phyloP scores from a whole-genome alignment of 108 stramenopile species.

The Epithemia pelagica region DNA sequence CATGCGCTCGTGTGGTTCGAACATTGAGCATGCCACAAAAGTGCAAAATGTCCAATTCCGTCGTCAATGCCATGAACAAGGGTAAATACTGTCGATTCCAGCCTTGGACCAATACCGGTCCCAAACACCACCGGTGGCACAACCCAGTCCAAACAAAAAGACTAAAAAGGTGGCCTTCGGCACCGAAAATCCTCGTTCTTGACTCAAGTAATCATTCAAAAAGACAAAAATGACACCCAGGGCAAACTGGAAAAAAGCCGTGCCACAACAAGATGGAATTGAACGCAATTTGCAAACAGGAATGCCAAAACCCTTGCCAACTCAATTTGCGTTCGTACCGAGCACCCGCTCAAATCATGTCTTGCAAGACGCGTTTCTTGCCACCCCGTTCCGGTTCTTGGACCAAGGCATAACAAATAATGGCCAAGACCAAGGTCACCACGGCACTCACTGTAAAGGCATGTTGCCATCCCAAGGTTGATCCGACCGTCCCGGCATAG shows the following conservation, averaged over 20 bases:
- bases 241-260: conserved; percentile 53
- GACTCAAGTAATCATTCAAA: conserved; percentile 57
- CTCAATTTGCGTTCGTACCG: conserved; percentile 62
- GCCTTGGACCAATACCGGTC: conserved; percentile 32
- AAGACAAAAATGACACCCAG: conserved; percentile 67
- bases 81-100: conserved; percentile 39
- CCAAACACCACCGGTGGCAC: conserved; percentile 46
- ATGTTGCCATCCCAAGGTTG: conserved; percentile 38
- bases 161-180: conserved; percentile 54
- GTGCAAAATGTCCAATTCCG: conserved; percentile 44
- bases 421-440: conserved; percentile 22
- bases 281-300: conserved; percentile 40
- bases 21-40: conserved; percentile 43
- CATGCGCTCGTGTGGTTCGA: conserved; percentile 30
- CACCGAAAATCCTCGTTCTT: conserved; percentile 56
- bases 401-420: conserved; percentile 36
- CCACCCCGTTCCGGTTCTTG: conserved; percentile 60
- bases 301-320: conserved; percentile 39
- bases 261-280: conserved; percentile 48
- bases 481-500: conserved; percentile 54
- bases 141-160: conserved; percentile 47
- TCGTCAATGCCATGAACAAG: conserved; percentile 46
- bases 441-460: conserved; percentile 36
- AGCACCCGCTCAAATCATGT: conserved; percentile 40
- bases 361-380: conserved; percentile 55